Evolutionary conservation across 306 rosid species (phyloP).

Genomic region (Urtica urens): DNA sequence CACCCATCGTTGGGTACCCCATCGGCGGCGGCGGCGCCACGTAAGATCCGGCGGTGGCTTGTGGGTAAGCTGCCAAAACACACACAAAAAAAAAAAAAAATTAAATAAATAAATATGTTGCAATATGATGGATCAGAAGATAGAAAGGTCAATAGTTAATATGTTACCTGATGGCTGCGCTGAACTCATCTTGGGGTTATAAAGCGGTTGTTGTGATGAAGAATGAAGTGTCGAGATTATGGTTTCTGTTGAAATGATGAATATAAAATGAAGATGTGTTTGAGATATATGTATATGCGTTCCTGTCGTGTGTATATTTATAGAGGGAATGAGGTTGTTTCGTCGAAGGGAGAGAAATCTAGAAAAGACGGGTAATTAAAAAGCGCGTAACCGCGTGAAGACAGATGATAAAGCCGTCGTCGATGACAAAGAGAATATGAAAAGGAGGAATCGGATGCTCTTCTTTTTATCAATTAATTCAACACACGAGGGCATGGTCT

Average conservation of each 20-base stretch:
- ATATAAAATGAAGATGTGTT: not conserved
- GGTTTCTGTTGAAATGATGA: too few relatives aligned
- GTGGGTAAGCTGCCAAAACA: slow-evolving; percentile 17
- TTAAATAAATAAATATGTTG: not conserved
- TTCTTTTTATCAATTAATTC: not conserved
- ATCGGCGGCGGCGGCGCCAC: slow-evolving; percentile 43
- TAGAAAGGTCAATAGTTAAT: too few relatives aligned
- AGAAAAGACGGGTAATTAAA: not conserved
- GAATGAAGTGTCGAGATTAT: not conserved
- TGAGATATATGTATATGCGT: not conserved
- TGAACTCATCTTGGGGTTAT: slow-evolving; percentile 22
- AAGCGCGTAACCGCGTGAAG: slow-evolving; percentile 12
- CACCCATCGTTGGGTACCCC: slow-evolving; percentile 64
- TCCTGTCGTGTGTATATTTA: not conserved
- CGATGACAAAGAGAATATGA: not conserved
- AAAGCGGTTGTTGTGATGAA: not conserved
- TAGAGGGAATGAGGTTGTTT: not conserved
- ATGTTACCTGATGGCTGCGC: slow-evolving; percentile 21
- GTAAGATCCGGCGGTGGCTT: slow-evolving; percentile 18
- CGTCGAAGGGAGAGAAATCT: not conserved
- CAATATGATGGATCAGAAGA: too few relatives aligned
- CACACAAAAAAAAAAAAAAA: not conserved
- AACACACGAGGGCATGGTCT: too few relatives aligned
- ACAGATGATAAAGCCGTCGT: not conserved
- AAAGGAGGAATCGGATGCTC: not conserved